A percentile compares a stretch with the other conserved stretches of the same genome.
phyloP scores from a whole-genome alignment of 106 monocot genomes.

The Dendrobium nobile region DNA sequence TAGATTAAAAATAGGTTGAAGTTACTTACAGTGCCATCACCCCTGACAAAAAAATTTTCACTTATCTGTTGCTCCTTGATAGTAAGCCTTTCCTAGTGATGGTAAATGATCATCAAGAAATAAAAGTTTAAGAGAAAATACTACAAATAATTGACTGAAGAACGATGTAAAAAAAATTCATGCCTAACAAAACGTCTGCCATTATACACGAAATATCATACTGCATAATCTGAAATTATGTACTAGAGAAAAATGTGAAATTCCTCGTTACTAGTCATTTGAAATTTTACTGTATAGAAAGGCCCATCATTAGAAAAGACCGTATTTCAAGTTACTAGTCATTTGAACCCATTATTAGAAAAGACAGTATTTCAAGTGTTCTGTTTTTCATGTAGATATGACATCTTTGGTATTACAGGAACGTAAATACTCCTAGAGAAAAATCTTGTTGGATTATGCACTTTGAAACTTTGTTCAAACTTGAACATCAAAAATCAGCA shows the following conservation, averaged over 20 bases:
- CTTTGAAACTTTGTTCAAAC: too few relatives aligned
- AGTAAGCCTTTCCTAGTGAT: constrained; percentile 70
- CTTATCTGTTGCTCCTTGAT: constrained; percentile 83
- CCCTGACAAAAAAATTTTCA: constrained; percentile 96
- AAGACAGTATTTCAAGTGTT: neutral
- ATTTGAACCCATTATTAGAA: neutral
- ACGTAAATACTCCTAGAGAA: too few relatives aligned
- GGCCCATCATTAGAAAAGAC: neutral
- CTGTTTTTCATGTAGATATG: too few relatives aligned
- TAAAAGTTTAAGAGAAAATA: neutral
- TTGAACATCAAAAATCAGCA: too few relatives aligned
- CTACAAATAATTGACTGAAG: neutral
- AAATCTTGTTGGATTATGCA: too few relatives aligned
- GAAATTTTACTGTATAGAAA: neutral
- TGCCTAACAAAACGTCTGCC: neutral
- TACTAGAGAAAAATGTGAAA: neutral
- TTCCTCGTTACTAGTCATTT: neutral
- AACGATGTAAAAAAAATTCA: neutral
- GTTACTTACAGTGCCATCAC: constrained; percentile 96
- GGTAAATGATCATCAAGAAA: constrained; percentile 1
- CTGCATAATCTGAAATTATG: neutral
- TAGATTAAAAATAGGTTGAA: neutral
- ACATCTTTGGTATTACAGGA: too few relatives aligned
- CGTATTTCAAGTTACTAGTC: neutral
- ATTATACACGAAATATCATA: neutral